Evolutionary conservation across 106 monocot species (phyloP).

Genomic region (Amphibolis antarctica): DNA sequence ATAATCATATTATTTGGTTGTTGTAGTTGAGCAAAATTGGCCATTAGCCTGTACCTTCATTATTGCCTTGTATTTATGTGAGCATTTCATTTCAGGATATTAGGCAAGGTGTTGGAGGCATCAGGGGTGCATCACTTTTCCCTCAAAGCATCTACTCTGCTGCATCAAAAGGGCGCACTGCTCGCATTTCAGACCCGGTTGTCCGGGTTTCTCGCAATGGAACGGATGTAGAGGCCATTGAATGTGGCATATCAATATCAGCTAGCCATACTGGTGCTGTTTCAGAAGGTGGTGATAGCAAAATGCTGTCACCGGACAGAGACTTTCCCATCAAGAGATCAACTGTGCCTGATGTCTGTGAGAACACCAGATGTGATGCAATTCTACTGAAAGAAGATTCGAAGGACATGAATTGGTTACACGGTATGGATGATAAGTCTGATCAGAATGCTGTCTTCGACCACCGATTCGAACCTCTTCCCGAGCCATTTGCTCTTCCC

Average conservation of each 20-base stretch:
- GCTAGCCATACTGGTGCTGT: constrained; percentile 16
- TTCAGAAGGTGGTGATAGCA: constrained; percentile 23
- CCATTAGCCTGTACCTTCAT: too few species aligned
- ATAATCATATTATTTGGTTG: too few species aligned
- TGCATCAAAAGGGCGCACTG: constrained; percentile 27
- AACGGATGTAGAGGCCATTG: constrained; percentile 14
- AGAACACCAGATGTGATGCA: constrained; percentile 65
- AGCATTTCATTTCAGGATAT: constrained; percentile 44
- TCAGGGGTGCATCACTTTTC: constrained; percentile 72
- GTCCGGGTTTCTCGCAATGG: constrained; percentile 16
- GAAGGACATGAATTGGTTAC: constrained; percentile 83
- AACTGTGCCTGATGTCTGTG: constrained; percentile 48
- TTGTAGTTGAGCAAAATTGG: too few species aligned
- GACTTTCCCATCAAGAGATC: constrained; percentile 27
- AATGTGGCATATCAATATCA: constrained; percentile 18
- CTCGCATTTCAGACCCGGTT: constrained; percentile 36
- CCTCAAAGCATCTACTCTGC: constrained; percentile 74
- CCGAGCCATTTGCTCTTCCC: constrained; percentile 66
- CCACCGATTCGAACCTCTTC: constrained; percentile 75
- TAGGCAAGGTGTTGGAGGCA: constrained; percentile 57
- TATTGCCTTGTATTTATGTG: neutral
- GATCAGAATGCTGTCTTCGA: constrained; percentile 79
- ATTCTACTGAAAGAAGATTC: constrained; percentile 83
- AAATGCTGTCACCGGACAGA: constrained; percentile 23
- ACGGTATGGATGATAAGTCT: constrained; percentile 56